A percentile compares a stretch with the other conserved stretches of the same genome.
Evolutionary conservation across 2,329 filamentous ascomycete genomes (phyloP).

Genomic region (Fusarium sp.): DNA sequence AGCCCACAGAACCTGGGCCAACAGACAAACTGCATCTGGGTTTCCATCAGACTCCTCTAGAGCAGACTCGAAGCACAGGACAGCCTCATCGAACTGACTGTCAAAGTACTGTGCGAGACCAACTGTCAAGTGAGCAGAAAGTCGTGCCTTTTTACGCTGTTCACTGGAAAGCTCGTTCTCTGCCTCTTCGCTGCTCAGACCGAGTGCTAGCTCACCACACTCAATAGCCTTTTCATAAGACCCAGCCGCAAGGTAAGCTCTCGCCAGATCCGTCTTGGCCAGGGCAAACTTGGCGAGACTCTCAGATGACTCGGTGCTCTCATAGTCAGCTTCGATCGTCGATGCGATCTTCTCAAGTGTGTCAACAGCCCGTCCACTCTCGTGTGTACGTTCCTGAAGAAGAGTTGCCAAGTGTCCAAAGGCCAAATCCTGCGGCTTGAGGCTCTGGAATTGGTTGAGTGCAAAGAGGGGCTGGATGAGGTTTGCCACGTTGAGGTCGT

Average conservation of each 20-base stretch:
- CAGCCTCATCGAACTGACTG: slow-evolving; percentile 70
- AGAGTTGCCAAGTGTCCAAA: slow-evolving; percentile 81
- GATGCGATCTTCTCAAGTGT: slow-evolving; percentile 72
- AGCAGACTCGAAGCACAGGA: slow-evolving; percentile 80
- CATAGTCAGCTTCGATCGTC: slow-evolving; percentile 80
- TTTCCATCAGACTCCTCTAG: slow-evolving; percentile 77
- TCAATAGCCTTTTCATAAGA: slow-evolving; percentile 74
- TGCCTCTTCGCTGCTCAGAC: slow-evolving; percentile 76
- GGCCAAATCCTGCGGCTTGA: slow-evolving; percentile 73
- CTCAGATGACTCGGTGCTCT: slow-evolving; percentile 77
- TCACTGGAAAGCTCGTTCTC: slow-evolving; percentile 70
- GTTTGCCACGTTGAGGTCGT: slow-evolving; percentile 59
- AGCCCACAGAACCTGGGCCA: slow-evolving; percentile 93
- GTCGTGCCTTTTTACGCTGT: slow-evolving; percentile 71
- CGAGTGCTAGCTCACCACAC: slow-evolving; percentile 80
- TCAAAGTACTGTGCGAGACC: slow-evolving; percentile 83
- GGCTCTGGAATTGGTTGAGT: slow-evolving; percentile 77
- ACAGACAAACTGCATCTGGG: slow-evolving; percentile 83
- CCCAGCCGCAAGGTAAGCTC: slow-evolving; percentile 76
- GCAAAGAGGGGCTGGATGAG: slow-evolving; percentile 90
- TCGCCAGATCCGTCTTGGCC: slow-evolving; percentile 84
- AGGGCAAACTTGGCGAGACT: slow-evolving; percentile 80
- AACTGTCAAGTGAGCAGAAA: slow-evolving; percentile 85
- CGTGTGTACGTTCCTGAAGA: slow-evolving; percentile 80
- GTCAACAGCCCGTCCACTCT: slow-evolving; percentile 68